A percentile compares a stretch with the other conserved stretches of the same genome.
phyloP scores from a whole-genome alignment of 73 alveolate species.

The Tetrahymena malaccensis region DNA sequence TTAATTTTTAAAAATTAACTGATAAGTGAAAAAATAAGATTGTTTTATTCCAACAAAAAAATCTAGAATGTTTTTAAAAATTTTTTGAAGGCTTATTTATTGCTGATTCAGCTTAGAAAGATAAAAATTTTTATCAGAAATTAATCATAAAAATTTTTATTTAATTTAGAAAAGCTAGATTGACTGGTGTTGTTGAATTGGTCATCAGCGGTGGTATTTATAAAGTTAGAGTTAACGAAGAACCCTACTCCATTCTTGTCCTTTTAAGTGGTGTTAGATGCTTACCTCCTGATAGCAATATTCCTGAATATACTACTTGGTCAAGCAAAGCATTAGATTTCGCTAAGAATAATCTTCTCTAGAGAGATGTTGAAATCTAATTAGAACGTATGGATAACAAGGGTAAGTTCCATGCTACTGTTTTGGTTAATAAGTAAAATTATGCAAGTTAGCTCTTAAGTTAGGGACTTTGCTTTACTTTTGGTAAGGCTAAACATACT shows the following conservation, averaged over 20 bases:
- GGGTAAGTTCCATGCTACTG: slow-evolving; percentile 84
- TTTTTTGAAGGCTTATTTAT: too few relatives aligned
- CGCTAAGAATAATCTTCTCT: slow-evolving; percentile 68
- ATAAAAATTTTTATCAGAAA: too few relatives aligned
- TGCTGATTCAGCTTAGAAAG: too few relatives aligned
- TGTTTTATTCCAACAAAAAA: too few relatives aligned
- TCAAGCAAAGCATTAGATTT: slow-evolving; percentile 72
- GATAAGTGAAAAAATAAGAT: not conserved
- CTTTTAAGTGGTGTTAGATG: slow-evolving; percentile 77
- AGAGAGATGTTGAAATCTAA: slow-evolving; percentile 83
- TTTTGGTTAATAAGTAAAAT: slow-evolving; percentile 56
- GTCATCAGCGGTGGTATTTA: slow-evolving; percentile 79
- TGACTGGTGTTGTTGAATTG: slow-evolving; percentile 84
- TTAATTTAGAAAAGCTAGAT: not conserved
- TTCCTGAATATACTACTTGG: slow-evolving; percentile 70
- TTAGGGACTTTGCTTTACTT: slow-evolving; percentile 67
- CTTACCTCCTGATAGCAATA: slow-evolving; percentile 76
- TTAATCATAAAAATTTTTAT: not conserved
- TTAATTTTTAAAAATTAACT: not conserved
- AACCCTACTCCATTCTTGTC: slow-evolving; percentile 67
- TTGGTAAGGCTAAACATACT: slow-evolving; percentile 30
- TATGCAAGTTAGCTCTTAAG: slow-evolving; percentile 57
- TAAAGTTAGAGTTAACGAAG: slow-evolving; percentile 76
- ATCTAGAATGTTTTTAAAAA: too few relatives aligned
- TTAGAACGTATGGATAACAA: slow-evolving; percentile 75